Base-by-base conservation (phyloP, 768 basidiomycete species). In the Boletus tylopilopsis region DNA sequence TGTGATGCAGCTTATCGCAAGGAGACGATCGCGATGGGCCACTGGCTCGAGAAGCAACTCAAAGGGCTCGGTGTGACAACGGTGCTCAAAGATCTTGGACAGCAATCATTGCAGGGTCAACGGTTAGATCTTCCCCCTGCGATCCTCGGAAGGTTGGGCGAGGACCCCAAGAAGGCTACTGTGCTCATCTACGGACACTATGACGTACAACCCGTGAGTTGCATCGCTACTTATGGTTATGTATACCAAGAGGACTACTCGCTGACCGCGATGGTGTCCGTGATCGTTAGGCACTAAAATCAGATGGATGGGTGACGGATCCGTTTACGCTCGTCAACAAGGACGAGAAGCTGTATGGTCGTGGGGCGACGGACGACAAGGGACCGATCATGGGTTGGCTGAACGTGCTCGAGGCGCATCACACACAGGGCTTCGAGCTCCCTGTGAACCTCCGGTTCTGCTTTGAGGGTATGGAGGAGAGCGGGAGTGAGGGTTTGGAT, bases 381-480 rank as follows among this genome's bases (percentile, higher is more conserved):
- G 92, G 92, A 0, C 91, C 91, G 13, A 75, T 94, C 35, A 70
- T 91, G 9, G 92, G 87, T 13, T 94, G 92, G 92, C 68, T 95
- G 50, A 93, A 94, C 62, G 85, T 93, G 37, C 75, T 96, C 38
- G 85, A 95, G 59, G 93, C 90, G 47, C 92, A 95, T 49, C 71
- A 78, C 42, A 71, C 81, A 45, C 78, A 79, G 38, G 74, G 79
- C 18, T 72, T 81, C 38, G 79, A 81, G 30, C 77, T 96, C 18
- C 94, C 94, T 1, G 92, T 97, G 23, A 96, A 97, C 65, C 69
- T 97, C 47, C 81, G 82, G 55, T 84, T 90, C 74, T 91, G 89
- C 75, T 94, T 98, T 59, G 95, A 98, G 67, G 94, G 90, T 5
- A 98, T 96, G 94, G 95, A 98, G 67, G 95, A 98, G 73, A 86